These are phyloP conservation scores for Aspergillus oerlinghausenensis DNA, from an alignment of 2,329 filamentous ascomycete genomes.

Conservation along the genomic window DNA sequence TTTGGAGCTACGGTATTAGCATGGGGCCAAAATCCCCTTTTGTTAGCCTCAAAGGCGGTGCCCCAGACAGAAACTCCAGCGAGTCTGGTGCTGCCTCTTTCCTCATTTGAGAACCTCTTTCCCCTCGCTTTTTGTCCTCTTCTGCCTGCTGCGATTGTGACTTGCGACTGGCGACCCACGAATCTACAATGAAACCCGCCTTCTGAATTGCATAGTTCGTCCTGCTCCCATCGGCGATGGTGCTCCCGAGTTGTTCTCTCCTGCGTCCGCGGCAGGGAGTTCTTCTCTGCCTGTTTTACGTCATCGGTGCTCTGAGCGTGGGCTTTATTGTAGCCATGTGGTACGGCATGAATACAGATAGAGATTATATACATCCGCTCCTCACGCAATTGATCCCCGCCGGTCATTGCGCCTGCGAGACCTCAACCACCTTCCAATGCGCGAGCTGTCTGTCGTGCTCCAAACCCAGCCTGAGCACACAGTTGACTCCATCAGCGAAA, in stretches of 20 bases:
- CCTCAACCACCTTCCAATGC: conserved; percentile 37
- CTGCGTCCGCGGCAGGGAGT: background rate
- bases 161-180: background rate
- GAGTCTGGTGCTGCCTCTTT: background rate
- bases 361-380: conserved; percentile 32
- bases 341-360: conserved; percentile 32
- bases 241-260: background rate
- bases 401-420: conserved; percentile 35
- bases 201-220: background rate
- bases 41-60: background rate
- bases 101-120: background rate
- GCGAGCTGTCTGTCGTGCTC: conserved; percentile 30
- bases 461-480: conserved; percentile 2
- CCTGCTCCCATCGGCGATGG: conserved; percentile 12
- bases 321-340: background rate
- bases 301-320: background rate
- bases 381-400: conserved; percentile 37
- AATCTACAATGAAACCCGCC: background rate
- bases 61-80: background rate
- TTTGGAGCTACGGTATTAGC: background rate
- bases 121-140: background rate
- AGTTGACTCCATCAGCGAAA: conserved; percentile 4
- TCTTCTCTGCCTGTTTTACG: background rate
- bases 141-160: background rate
- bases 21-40: background rate